Conservation (phyloP, 2,329 filamentous ascomycete genomes). For the Fusarium equiseti region DNA sequence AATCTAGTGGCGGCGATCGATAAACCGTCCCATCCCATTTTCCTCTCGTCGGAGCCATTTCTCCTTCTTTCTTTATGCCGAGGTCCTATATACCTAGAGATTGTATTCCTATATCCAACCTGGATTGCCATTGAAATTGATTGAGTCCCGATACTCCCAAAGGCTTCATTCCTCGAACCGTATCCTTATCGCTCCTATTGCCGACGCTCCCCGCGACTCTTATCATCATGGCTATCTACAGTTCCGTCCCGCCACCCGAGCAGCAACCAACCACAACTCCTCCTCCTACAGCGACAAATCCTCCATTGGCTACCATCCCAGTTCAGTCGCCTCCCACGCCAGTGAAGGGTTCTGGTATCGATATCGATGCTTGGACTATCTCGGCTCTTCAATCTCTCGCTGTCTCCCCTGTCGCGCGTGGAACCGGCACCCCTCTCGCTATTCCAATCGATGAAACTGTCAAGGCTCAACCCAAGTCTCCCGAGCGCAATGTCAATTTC, state of each 20-base stretch:
- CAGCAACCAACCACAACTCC: slow-evolving; percentile 44
- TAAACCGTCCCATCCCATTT: slow-evolving; percentile 23
- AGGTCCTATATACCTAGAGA: slow-evolving; percentile 1
- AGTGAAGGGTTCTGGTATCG: slow-evolving; percentile 53
- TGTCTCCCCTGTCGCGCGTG: slow-evolving; percentile 67
- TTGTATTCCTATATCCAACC: not conserved
- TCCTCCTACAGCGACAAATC: slow-evolving; percentile 17
- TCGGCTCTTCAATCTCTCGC: slow-evolving; percentile 67
- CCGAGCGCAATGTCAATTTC: slow-evolving; percentile 39
- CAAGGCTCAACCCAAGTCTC: slow-evolving; percentile 30
- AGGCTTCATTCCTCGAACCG: not conserved
- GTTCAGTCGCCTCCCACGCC: slow-evolving; percentile 43
- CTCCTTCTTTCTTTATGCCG: slow-evolving; percentile 9
- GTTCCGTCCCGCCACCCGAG: slow-evolving; percentile 63
- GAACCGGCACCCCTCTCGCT: slow-evolving; percentile 72
- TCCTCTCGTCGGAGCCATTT: slow-evolving; percentile 8
- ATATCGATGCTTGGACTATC: slow-evolving; percentile 77
- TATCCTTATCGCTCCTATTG: slow-evolving; percentile 10
- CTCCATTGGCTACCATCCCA: slow-evolving; percentile 33
- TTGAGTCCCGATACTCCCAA: not conserved
- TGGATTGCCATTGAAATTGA: slow-evolving; percentile 5
- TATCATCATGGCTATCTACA: slow-evolving; percentile 64
- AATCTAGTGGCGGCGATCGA: slow-evolving; percentile 24
- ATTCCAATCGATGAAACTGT: slow-evolving; percentile 78
- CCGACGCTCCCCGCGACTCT: slow-evolving; percentile 9